Percentiles rank a stretch among this genome's conserved stretches.
Conservation (phyloP, 495 filamentous ascomycete species). For the Aspergillus funiculosus region DNA sequence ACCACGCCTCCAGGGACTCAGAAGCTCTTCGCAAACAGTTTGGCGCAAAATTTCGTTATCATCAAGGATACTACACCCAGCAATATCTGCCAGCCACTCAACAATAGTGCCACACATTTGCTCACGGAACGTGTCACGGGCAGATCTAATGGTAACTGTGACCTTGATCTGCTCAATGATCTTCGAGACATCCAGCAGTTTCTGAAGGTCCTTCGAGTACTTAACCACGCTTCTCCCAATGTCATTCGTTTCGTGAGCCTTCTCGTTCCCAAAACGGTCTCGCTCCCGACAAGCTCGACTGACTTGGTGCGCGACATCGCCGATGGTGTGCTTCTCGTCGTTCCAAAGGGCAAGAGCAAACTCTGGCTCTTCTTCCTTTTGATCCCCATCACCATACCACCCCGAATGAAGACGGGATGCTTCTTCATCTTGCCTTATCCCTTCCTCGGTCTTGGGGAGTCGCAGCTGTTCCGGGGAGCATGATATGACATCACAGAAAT, state of each 20-base stretch:
- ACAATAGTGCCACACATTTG: constrained; percentile 98
- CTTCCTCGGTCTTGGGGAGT: constrained; percentile 71
- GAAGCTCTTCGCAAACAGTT: constrained; percentile 82
- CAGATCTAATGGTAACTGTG: constrained; percentile 88
- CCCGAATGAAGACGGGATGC: constrained; percentile 66
- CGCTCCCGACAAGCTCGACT: constrained; percentile 78
- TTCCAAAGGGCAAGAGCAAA: constrained; percentile 94
- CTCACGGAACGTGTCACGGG: constrained; percentile 91
- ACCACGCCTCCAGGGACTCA: constrained; percentile 78
- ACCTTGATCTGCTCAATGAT: constrained; percentile 93
- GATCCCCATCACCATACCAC: constrained; percentile 64
- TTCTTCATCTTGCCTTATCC: constrained; percentile 74
- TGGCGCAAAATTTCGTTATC: constrained; percentile 75
- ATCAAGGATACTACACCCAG: constrained; percentile 77
- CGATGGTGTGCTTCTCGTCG: constrained; percentile 94
- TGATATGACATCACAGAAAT: constrained; percentile 93
- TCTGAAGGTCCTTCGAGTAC: constrained; percentile 62
- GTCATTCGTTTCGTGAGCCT: constrained; percentile 81
- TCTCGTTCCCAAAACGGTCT: constrained; percentile 59
- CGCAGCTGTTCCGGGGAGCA: constrained; percentile 95
- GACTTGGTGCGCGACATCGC: constrained; percentile 85
- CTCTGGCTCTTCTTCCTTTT: constrained; percentile 54
- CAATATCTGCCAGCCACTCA: constrained; percentile 91
- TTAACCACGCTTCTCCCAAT: constrained; percentile 79
- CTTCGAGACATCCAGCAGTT: constrained; percentile 66